phyloP scores from a whole-genome alignment of 306 rosid genomes.

The Vicia sativa region DNA sequence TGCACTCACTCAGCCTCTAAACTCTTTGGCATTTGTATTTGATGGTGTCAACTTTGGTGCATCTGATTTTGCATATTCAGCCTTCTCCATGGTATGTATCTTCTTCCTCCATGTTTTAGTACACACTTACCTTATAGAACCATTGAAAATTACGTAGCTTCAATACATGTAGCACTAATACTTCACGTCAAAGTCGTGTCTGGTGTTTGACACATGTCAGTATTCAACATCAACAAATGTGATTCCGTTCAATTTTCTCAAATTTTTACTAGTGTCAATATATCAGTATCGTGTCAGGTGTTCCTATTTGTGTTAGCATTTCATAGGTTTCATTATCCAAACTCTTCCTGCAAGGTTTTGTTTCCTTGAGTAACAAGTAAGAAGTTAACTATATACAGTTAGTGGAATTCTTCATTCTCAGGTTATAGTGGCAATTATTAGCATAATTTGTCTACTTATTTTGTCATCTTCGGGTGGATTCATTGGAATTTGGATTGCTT shows the following conservation, averaged over 20 bases:
- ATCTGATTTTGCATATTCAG: slow-evolving; percentile 96
- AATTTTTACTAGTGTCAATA: neutral
- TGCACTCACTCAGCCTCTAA: slow-evolving; percentile 90
- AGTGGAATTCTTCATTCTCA: slow-evolving; percentile 34
- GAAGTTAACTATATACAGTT: neutral
- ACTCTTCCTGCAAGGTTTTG: slow-evolving; percentile 1
- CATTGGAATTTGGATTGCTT: slow-evolving; percentile 89
- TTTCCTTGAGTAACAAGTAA: slow-evolving; percentile 10
- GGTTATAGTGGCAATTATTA: slow-evolving; percentile 82
- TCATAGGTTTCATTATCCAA: neutral
- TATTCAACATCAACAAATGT: neutral
- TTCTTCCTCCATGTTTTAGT: slow-evolving; percentile 29
- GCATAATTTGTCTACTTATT: slow-evolving; percentile 72
- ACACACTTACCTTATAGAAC: neutral
- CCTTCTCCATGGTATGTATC: slow-evolving; percentile 81
- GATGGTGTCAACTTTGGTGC: slow-evolving; percentile 99
- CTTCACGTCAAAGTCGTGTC: neutral
- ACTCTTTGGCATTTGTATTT: slow-evolving; percentile 87
- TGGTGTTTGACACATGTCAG: neutral
- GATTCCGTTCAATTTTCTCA: neutral
- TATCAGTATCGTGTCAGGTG: neutral
- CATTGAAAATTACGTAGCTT: neutral
- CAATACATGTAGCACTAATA: neutral
- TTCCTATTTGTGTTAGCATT: neutral
- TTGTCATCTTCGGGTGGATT: slow-evolving; percentile 75